phyloP scores from a whole-genome alignment of 2,329 filamentous ascomycete species.

The Apiospora rasikravindrae region DNA sequence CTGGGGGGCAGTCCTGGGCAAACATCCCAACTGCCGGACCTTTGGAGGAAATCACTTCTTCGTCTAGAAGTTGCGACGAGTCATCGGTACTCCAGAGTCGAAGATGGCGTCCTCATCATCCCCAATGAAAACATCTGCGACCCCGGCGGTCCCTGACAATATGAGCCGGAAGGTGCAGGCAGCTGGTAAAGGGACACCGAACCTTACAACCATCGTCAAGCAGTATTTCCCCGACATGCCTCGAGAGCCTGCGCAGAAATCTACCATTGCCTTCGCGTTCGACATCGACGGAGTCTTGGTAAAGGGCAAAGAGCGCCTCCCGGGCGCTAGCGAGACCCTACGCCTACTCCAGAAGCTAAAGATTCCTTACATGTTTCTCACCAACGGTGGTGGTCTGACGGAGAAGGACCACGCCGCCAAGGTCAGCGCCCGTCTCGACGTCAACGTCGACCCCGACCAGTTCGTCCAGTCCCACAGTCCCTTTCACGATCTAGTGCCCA shows the following conservation, averaged over 20 bases:
- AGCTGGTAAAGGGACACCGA: neutral
- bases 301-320: slow-evolving; percentile 65
- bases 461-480: slow-evolving; percentile 80
- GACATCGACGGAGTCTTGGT: slow-evolving; percentile 68
- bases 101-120: neutral
- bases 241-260: neutral
- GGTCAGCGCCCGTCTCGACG: slow-evolving; percentile 55
- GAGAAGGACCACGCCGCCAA: slow-evolving; percentile 67
- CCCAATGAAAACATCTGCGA: neutral
- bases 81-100: neutral
- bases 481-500: slow-evolving; percentile 60
- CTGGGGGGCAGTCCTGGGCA: neutral
- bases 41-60: neutral
- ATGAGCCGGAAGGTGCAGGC: neutral
- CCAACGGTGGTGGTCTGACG: slow-evolving; percentile 74
- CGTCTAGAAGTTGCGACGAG: neutral
- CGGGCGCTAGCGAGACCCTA: slow-evolving; percentile 65
- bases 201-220: neutral
- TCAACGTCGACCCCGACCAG: slow-evolving; percentile 51
- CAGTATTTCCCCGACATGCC: neutral
- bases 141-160: neutral
- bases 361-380: slow-evolving; percentile 76
- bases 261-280: slow-evolving; percentile 38
- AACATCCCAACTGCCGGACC: neutral
- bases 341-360: slow-evolving; percentile 61